Evolutionary conservation across 2,329 filamentous ascomycete species (phyloP), one percentile per base, ranked within the genome.

Genomic region (Scytalidium sp.): DNA sequence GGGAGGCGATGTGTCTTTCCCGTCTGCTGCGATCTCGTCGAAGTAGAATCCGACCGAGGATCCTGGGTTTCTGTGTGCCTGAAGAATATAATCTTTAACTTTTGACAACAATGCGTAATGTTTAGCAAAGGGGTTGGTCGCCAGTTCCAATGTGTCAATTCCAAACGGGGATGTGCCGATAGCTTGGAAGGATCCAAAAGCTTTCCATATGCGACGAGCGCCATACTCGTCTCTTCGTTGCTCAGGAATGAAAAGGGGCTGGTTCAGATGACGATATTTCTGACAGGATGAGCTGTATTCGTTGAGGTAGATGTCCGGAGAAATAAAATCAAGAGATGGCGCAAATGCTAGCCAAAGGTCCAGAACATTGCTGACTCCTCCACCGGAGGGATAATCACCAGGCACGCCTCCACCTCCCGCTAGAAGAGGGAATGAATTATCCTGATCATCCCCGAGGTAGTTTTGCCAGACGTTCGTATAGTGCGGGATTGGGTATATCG

Each of bases 191-290:
- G 69, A 67, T 2, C 69, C 73, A 19, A 69, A 70, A 0, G 74
- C 68, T 0, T 67, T 45, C 71, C 71, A 76, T 1, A 75, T 58
- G 2, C 74, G 54, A 5, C 72, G 59, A 0, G 70, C 67, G 5
- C 74, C 74, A 22, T 70, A 65, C 29, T 74, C 73, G 47, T 78
- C 75, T 11, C 76, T 67, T 4, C 75, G 65, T 55, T 79, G 76
- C 61, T 79, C 76, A 0, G 76, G 76, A 32, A 79, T 77, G 53
- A 79, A 78, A 0, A 79, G 64, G 0, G 74, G 67, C 53, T 77
- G 71, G 10, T 62, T 59, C 3, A 67, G 61, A 45, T 75, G 71
- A 3, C 68, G 59, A 51, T 77, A 79, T 25, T 54, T 29, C 21
- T 71, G 57, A 49, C 75, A 79, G 0, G 72, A 66, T 1, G 52